Evolutionary conservation across 2,329 filamentous ascomycete genomes (phyloP).

Genomic region (Diaporthe destruens): DNA sequence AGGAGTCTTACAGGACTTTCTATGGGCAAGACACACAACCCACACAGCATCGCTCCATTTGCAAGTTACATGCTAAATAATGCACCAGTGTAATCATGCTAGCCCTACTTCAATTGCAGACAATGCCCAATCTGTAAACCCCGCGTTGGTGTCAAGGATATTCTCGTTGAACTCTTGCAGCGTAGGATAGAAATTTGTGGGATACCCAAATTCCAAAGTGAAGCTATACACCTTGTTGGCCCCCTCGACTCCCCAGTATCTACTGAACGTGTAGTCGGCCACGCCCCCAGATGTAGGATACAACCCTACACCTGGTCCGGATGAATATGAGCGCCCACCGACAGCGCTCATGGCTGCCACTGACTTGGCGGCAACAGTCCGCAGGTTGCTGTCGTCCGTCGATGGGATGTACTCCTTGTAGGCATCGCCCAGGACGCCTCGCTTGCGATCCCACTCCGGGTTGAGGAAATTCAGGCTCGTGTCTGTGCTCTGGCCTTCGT

Average conservation of each 20-base stretch:
- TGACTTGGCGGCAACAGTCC: neutral
- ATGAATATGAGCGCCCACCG: neutral
- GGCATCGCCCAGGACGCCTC: slow-evolving; percentile 1
- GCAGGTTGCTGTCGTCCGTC: neutral
- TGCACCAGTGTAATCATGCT: neutral
- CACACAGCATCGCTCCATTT: too few relatives aligned
- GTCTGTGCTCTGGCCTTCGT: slow-evolving; percentile 1
- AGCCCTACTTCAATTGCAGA: slow-evolving; percentile 1
- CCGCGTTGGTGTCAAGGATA: slow-evolving; percentile 9
- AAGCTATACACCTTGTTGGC: slow-evolving; percentile 15
- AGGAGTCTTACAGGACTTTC: too few relatives aligned
- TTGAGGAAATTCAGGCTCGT: slow-evolving; percentile 13
- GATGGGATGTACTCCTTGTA: slow-evolving; percentile 20
- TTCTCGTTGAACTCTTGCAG: slow-evolving; percentile 14
- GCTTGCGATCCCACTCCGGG: neutral
- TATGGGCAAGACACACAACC: too few relatives aligned
- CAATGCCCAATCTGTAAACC: slow-evolving; percentile 12
- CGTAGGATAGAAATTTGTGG: slow-evolving; percentile 4
- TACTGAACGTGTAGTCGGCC: slow-evolving; percentile 12
- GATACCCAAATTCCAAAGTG: slow-evolving; percentile 18
- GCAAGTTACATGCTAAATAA: too few relatives aligned
- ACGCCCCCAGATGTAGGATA: slow-evolving; percentile 13
- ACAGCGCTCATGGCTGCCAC: neutral
- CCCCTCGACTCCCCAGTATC: slow-evolving; percentile 11
- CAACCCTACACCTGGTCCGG: neutral